Evolutionary conservation across 202 grass and related monocot genomes (phyloP), one percentile per base, ranked within the genome.

Genomic region (Setaria italica): DNA sequence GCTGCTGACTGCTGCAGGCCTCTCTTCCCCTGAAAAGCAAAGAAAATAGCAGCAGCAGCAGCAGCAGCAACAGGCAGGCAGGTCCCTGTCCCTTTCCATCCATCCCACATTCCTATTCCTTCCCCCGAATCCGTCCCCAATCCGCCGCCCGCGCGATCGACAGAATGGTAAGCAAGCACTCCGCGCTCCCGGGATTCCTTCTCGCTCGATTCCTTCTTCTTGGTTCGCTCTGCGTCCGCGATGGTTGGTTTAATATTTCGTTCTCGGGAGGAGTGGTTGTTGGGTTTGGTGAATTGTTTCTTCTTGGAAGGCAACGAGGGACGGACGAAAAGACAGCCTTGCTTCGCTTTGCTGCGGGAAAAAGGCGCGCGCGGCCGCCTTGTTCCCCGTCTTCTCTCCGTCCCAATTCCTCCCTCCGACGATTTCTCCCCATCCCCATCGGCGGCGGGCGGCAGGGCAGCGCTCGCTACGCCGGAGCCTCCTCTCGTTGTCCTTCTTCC

Each of bases 231-330:
- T 56, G 5, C 1, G 3, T 2, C 17, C 4, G 43, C 6, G 30
- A 29, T 60, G 57, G 14, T 51, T 51, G 11, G 42, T 29, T 72
- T 72, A 46, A 14, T n/a, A 17, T 11, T 70, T 50, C 45, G 13
- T 50, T 3, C 19, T 20, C 6, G 4, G 4, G 46, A 29, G n/a
- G 21, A 30, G 25, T 4, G 70, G 71, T 54, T 32, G 71, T 74
- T 74, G 71, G 15, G 71, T 74, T 74, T 54, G 48, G 71, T 19
- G 29, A 39, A 32, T 72, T 49, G 71, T 74, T 35, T 20, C 30
- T 30, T 35, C 29, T 9, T 1, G 70, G 46, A 17, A 73, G 6
- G 5, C 39, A 35, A 39, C 3, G 32, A 65, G 60, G 29, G 29
- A 32, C 11, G 29, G 16, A 59, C 4, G 16, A 59, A 34, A 15